Percentiles rank a stretch among this genome's conserved stretches.
Evolutionary conservation across 176 grass and related monocot genomes (phyloP).

Genomic region (Musa troglodytarum): DNA sequence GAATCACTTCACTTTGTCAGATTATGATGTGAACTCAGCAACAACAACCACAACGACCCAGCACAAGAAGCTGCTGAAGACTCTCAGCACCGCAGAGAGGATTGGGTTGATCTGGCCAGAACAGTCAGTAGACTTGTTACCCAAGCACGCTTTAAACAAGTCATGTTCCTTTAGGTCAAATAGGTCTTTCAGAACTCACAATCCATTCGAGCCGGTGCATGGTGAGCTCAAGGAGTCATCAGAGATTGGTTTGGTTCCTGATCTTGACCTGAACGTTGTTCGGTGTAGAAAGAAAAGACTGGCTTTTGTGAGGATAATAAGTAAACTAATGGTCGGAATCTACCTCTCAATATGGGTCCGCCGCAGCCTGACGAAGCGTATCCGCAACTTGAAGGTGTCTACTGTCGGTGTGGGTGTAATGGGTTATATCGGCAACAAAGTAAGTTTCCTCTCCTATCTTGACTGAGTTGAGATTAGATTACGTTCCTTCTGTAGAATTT

Average conservation of each 20-base stretch:
- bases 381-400: conserved; percentile 80
- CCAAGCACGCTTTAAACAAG: conserved; percentile 5
- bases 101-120: conserved; percentile 80
- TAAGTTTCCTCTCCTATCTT: conserved; percentile 1
- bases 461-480: not conserved
- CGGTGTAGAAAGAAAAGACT: conserved; percentile 41
- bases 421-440: conserved; percentile 97
- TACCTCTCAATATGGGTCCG: conserved; percentile 83
- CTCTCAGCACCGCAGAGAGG: conserved; percentile 50
- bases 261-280: conserved; percentile 21
- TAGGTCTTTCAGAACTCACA: conserved; percentile 11
- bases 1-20: conserved; percentile 27
- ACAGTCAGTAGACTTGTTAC: conserved; percentile 60
- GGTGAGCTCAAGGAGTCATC: conserved; percentile 11
- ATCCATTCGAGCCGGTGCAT: conserved; percentile 33
- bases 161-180: not conserved
- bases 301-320: conserved; percentile 65
- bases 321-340: conserved; percentile 92
- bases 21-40: conserved; percentile 10
- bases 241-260: conserved; percentile 24
- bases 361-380: conserved; percentile 43
- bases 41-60: not conserved
- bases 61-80: conserved; percentile 44
- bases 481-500: too few relatives aligned
- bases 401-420: conserved; percentile 91